Conservation (phyloP, 306 rosid genomes). For the Citrullus amarus region DNA sequence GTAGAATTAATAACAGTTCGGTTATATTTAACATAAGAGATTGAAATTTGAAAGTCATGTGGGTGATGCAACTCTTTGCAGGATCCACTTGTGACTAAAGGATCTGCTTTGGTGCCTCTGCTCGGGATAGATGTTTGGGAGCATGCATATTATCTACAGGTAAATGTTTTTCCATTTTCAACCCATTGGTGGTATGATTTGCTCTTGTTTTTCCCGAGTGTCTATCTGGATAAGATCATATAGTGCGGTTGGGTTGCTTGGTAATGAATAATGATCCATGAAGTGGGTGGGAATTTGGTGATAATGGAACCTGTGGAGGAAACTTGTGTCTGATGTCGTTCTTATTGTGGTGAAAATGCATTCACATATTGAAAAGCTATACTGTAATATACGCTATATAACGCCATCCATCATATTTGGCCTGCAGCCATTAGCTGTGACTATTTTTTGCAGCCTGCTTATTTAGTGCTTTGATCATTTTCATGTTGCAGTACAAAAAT, state of each 20-base stretch:
- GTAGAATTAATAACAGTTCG: too few relatives aligned
- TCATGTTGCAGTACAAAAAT: conserved; percentile 76
- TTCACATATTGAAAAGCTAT: neutral
- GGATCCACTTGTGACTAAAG: conserved; percentile 95
- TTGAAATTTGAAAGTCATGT: conserved; percentile 12
- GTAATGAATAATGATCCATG: neutral
- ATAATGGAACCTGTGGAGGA: neutral
- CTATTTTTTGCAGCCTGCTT: neutral
- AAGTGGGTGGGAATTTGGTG: neutral
- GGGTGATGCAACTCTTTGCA: conserved; percentile 23
- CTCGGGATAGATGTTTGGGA: conserved; percentile 99
- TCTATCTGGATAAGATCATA: neutral
- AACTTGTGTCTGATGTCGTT: neutral
- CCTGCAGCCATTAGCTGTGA: neutral
- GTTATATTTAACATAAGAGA: neutral
- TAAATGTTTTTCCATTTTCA: conserved; percentile 10
- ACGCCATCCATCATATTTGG: neutral
- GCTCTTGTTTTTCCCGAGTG: neutral
- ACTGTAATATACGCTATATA: neutral
- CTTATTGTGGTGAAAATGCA: neutral
- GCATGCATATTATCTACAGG: conserved; percentile 98
- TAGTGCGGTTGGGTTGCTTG: neutral
- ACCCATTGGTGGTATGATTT: neutral
- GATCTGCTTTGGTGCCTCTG: conserved; percentile 69
- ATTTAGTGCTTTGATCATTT: neutral